A percentile compares a stretch with the other conserved stretches of the same genome.
These are phyloP conservation scores for Cladorrhinum samala DNA, from an alignment of 495 filamentous ascomycete species.

Conservation along the genomic window DNA sequence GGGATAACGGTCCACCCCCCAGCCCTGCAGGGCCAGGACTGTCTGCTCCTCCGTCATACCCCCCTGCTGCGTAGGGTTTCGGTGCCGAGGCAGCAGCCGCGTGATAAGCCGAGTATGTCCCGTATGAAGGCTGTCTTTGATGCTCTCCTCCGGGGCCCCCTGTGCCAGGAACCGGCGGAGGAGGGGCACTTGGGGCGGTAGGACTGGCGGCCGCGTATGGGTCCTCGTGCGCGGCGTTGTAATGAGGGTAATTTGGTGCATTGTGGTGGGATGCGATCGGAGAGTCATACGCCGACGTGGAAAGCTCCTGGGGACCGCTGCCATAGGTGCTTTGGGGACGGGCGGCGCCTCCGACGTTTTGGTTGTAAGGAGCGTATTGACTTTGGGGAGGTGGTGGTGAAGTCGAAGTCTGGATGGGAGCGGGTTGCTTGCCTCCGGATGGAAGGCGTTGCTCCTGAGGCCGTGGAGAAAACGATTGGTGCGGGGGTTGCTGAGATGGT, in stretches of 20 bases:
- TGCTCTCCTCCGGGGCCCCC: too few relatives aligned
- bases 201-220: constrained; percentile 33
- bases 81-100: not conserved
- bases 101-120: constrained; percentile 9
- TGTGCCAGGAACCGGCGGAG: constrained; percentile 20
- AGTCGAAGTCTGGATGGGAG: constrained; percentile 42
- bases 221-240: constrained; percentile 49
- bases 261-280: constrained; percentile 56
- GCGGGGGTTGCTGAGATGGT: constrained; percentile 16
- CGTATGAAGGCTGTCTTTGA: constrained; percentile 7
- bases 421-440: constrained; percentile 36
- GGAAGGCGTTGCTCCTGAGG: constrained; percentile 33
- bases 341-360: constrained; percentile 28
- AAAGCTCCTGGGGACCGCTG: constrained; percentile 70
- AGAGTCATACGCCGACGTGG: constrained; percentile 78
- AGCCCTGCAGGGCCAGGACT: too few relatives aligned
- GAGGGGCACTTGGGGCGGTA: constrained; percentile 23
- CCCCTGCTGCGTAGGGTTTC: not conserved
- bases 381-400: constrained; percentile 36
- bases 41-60: constrained; percentile 8
- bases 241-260: constrained; percentile 45
- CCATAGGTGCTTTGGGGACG: constrained; percentile 68
- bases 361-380: constrained; percentile 34
- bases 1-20: too few relatives aligned
- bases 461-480: constrained; percentile 34